A percentile compares a stretch with the other conserved stretches of the same genome.
Evolutionary conservation across 176 grass and related monocot species (phyloP).

Genomic region (Tillandsia fasciculata): DNA sequence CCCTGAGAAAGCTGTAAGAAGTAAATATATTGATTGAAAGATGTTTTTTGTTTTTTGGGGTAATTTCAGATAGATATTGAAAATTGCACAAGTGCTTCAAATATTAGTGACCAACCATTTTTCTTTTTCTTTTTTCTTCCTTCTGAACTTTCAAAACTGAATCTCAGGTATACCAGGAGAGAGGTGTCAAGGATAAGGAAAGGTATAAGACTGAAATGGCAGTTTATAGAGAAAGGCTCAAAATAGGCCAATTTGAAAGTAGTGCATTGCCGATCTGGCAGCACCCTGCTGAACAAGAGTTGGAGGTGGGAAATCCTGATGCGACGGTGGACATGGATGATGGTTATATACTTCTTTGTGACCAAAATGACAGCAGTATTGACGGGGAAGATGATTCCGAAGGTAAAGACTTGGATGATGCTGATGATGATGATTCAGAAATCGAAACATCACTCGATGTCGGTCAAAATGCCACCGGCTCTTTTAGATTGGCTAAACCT

Average conservation of each 20-base stretch:
- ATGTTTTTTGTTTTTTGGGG: no score
- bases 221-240: slow-evolving; percentile 52
- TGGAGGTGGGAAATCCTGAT: slow-evolving; percentile 42
- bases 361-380: slow-evolving; percentile 38
- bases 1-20: slow-evolving; percentile 85
- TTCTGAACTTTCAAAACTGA: neutral
- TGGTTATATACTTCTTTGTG: slow-evolving; percentile 35
- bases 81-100: slow-evolving; percentile 3
- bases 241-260: slow-evolving; percentile 40
- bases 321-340: slow-evolving; percentile 30
- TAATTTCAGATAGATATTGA: slow-evolving; percentile 5
- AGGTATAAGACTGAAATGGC: slow-evolving; percentile 63
- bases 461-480: neutral
- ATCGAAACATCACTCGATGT: slow-evolving; percentile 32
- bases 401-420: slow-evolving; percentile 12
- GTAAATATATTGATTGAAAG: neutral
- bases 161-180: slow-evolving; percentile 84
- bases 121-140: slow-evolving; percentile 6
- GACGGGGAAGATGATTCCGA: slow-evolving; percentile 30
- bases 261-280: slow-evolving; percentile 52
- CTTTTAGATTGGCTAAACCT: neutral
- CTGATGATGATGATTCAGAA: slow-evolving; percentile 38
- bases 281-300: slow-evolving; percentile 40
- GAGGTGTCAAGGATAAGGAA: slow-evolving; percentile 65
- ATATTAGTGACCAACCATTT: slow-evolving; percentile 1